Conservation (phyloP, 257 asterid genomes). For the Gynochthodes officinalis region DNA sequence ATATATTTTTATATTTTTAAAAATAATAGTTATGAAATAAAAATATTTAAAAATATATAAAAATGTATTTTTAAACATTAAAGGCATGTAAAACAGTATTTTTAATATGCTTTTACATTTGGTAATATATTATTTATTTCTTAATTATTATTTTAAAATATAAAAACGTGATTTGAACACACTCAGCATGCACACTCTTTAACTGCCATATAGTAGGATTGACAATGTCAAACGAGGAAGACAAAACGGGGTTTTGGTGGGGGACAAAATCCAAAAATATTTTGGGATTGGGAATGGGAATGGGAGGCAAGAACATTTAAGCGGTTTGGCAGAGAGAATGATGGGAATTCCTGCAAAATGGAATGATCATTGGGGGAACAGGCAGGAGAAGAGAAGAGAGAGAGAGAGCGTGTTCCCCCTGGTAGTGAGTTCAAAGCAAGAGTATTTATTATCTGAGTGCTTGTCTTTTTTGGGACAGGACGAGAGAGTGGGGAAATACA, state of each 20-base stretch:
- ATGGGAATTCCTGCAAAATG: slow-evolving; percentile 35
- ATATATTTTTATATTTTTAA: too few relatives aligned
- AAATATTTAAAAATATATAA: too few relatives aligned
- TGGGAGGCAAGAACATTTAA: slow-evolving; percentile 7
- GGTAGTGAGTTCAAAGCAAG: slow-evolving; percentile 7
- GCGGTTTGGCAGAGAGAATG: slow-evolving; percentile 17
- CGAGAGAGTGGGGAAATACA: background rate
- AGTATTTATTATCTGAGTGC: background rate
- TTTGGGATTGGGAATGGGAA: slow-evolving; percentile 15
- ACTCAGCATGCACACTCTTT: too few relatives aligned
- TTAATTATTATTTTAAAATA: too few relatives aligned
- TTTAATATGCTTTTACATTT: too few relatives aligned
- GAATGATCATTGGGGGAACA: slow-evolving; percentile 25
- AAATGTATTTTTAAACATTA: too few relatives aligned
- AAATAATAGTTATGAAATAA: too few relatives aligned
- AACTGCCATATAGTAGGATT: background rate
- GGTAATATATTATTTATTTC: too few relatives aligned
- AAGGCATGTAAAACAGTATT: too few relatives aligned
- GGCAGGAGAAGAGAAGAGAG: background rate
- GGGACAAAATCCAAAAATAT: slow-evolving; percentile 5
- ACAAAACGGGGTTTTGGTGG: background rate
- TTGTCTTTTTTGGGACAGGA: slow-evolving; percentile 6
- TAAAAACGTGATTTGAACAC: too few relatives aligned
- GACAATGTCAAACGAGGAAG: background rate
- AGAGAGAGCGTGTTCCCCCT: background rate